These are phyloP conservation scores for Saposhnikovia divaricata DNA, from an alignment of 129 eudicot species.

Conservation along the genomic window DNA sequence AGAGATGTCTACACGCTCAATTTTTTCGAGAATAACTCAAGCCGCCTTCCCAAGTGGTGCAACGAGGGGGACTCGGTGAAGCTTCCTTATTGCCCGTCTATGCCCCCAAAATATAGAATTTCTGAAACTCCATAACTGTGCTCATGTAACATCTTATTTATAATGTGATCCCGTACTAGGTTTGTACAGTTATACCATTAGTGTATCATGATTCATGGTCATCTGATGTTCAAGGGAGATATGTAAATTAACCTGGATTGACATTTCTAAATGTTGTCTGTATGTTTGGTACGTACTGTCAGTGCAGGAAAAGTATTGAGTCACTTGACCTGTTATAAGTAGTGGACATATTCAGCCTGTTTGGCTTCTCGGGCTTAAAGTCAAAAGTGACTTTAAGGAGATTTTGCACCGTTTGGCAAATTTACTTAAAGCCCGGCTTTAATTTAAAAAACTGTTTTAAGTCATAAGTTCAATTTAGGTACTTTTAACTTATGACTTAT, in stretches of 20 bases:
- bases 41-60: conserved; percentile 94
- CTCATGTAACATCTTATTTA: conserved; percentile 4
- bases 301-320: no score
- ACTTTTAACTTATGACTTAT: no score
- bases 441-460: no score
- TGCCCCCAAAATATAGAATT: conserved; percentile 71
- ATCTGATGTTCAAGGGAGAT: not conserved
- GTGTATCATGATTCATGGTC: not conserved
- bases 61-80: conserved; percentile 66
- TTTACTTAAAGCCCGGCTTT: no score
- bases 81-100: conserved; percentile 81
- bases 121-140: conserved; percentile 30
- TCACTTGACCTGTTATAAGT: no score
- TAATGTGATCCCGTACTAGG: not conserved
- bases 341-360: no score
- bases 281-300: not conserved
- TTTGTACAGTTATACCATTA: not conserved
- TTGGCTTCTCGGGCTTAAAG: no score
- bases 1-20: conserved; percentile 89
- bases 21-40: conserved; percentile 69
- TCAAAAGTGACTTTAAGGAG: no score
- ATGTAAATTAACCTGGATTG: not conserved
- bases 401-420: no score
- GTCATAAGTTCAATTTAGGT: no score
- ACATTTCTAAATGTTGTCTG: conserved; percentile 6